phyloP scores from a whole-genome alignment of 1,284 basidiomycete genomes.

The Trichosporon sp. region DNA sequence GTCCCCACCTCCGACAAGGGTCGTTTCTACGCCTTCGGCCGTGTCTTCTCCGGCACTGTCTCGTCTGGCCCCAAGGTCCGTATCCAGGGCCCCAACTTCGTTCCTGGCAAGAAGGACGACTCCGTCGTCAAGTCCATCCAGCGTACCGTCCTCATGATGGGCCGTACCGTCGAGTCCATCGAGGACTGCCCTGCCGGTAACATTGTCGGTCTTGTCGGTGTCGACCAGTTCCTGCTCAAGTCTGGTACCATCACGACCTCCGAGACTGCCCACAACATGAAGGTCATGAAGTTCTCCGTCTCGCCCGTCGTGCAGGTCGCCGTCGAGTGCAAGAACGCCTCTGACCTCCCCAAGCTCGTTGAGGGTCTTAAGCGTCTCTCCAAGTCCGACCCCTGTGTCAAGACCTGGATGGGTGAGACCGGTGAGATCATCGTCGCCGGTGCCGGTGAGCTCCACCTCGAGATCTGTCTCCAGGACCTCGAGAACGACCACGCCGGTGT shows the following conservation, averaged over 20 bases:
- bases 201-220: slow-evolving; percentile 98
- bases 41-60: slow-evolving; percentile 99
- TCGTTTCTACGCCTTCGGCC: slow-evolving; percentile 99
- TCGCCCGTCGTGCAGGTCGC: slow-evolving; percentile 99
- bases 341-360: slow-evolving; percentile 98
- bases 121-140: slow-evolving; percentile 98
- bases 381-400: slow-evolving; percentile 99
- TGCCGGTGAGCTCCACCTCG: slow-evolving; percentile 98
- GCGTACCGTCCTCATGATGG: slow-evolving; percentile 99
- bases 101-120: slow-evolving; percentile 99
- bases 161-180: slow-evolving; percentile 96
- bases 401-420: slow-evolving; percentile 88
- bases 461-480: slow-evolving; percentile 99
- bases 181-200: slow-evolving; percentile 99
- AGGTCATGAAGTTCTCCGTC: slow-evolving; percentile 99
- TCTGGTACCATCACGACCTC: slow-evolving; percentile 96
- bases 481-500: slow-evolving; percentile 99
- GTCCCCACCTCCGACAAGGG: slow-evolving; percentile 99
- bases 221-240: slow-evolving; percentile 99
- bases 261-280: slow-evolving; percentile 99
- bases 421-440: slow-evolving; percentile 99
- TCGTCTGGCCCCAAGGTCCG: slow-evolving; percentile 97
- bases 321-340: slow-evolving; percentile 99
- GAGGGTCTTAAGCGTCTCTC: slow-evolving; percentile 99
- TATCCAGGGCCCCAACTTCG: slow-evolving; percentile 98